Base-by-base conservation (phyloP, 352 stramenopile species). In the Phytophthora citrophthora region DNA sequence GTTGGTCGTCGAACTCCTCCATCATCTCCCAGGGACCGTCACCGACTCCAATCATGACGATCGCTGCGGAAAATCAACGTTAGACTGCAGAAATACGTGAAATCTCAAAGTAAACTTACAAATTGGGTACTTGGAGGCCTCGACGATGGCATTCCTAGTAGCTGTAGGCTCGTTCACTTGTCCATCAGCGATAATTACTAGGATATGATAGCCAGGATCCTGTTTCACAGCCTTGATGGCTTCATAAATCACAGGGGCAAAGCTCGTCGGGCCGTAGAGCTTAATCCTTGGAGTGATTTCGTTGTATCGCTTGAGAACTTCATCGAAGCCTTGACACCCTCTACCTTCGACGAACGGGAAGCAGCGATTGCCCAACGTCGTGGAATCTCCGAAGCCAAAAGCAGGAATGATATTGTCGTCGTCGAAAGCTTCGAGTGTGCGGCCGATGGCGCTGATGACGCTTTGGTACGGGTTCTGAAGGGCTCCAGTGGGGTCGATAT, bases 11-110 rank as follows among this genome's bases (percentile, higher is more conserved):
- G 56, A 91, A 92, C 51, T 90, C 73, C 26, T 83, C 48, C 83
- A 94, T 92, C 74, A 89, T 86, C 13, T 91, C 85, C 85, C 83
- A 93, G 10, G 85, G 85, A 5, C 85, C 85, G 32, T 93, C 85
- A 7, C 85, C 85, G 3, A 92, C 83, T n/a, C 85, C 85, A 3
- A 91, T 73, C 66, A 88, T 76, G 41, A 81, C 55, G 44, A 85
- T 83, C 15, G 72, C 64, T 69, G 58, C 11, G 46, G 0, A 32
- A 61, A 46, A 1, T 43, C 11, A 50, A 45, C 34, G 15, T 48
- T 46, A 44, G 31, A 32, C 3, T 29, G 26, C 7, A 29, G 26
- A 29, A 29, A 8, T 29, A 9, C 26, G 7, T 32, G 29, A 32
- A 32, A 34, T 13, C 12, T 10, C 29, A 13, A 34, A 34, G 12